These are phyloP conservation scores for Fusarium camptoceras DNA, from an alignment of 2,329 filamentous ascomycete genomes.

Conservation along the genomic window DNA sequence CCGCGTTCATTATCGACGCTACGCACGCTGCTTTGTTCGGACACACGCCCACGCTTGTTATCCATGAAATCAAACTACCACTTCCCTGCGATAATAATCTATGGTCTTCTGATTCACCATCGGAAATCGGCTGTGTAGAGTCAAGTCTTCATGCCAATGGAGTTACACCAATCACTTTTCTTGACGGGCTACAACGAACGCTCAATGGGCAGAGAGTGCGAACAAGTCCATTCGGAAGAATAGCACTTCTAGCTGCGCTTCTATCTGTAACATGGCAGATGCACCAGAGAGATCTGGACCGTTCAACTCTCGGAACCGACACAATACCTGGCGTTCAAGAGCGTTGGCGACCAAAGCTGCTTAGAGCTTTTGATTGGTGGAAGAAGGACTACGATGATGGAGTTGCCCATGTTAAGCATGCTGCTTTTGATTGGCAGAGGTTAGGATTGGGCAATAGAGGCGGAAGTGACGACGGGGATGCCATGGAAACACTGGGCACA, in stretches of 20 bases:
- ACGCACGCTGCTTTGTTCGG: constrained; percentile 47
- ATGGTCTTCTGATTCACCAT: constrained; percentile 47
- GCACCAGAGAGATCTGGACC: constrained; percentile 46
- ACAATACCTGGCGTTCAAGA: constrained; percentile 46
- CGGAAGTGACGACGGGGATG: constrained; percentile 46
- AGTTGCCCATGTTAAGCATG: constrained; percentile 45
- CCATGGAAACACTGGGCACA: constrained; percentile 45
- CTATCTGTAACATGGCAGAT: constrained; percentile 47
- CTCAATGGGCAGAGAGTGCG: constrained; percentile 45
- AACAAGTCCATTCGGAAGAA: constrained; percentile 46
- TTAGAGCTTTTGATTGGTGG: constrained; percentile 47
- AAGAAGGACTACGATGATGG: constrained; percentile 48
- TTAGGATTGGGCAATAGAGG: constrained; percentile 43
- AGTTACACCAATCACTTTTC: constrained; percentile 46
- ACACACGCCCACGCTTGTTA: constrained; percentile 46
- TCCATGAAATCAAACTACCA: constrained; percentile 47
- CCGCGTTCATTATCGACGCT: constrained; percentile 47
- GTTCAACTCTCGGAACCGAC: constrained; percentile 43
- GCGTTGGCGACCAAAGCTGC: constrained; percentile 45
- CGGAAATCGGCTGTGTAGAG: constrained; percentile 47
- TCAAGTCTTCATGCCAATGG: constrained; percentile 47
- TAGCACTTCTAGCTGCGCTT: constrained; percentile 42
- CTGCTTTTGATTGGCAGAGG: constrained; percentile 47
- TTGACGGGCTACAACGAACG: constrained; percentile 44
- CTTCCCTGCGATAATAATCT: constrained; percentile 47